Conservation (phyloP, 768 basidiomycete species). For the Leccinellum luteum region DNA sequence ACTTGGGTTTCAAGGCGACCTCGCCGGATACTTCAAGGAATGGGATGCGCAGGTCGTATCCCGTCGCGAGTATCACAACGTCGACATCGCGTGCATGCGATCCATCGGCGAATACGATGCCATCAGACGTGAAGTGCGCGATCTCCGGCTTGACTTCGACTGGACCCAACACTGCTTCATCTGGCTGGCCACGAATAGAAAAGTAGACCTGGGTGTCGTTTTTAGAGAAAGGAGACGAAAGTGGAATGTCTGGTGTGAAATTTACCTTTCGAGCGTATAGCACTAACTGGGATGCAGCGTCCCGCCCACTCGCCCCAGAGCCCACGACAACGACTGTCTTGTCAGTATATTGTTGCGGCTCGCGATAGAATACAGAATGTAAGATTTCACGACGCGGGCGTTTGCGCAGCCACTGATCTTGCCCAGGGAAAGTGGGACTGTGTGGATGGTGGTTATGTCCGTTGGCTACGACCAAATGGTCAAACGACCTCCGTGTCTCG, state of each 20-base stretch:
- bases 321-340: constrained; percentile 50
- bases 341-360: constrained; percentile 41
- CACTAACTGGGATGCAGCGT: constrained; percentile 43
- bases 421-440: constrained; percentile 44
- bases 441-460: constrained; percentile 56
- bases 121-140: constrained; percentile 43
- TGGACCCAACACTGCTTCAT: constrained; percentile 12
- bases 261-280: constrained; percentile 41
- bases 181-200: constrained; percentile 32
- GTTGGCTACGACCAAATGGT: constrained; percentile 56
- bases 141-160: constrained; percentile 43
- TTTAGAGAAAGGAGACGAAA: background rate
- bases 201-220: constrained; percentile 28
- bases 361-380: constrained; percentile 55
- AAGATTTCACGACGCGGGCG: constrained; percentile 37
- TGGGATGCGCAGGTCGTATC: constrained; percentile 52
- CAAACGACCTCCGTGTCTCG: constrained; percentile 32
- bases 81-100: constrained; percentile 40
- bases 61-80: constrained; percentile 50
- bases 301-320: constrained; percentile 45
- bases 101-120: constrained; percentile 48
- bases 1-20: constrained; percentile 16
- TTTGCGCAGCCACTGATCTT: constrained; percentile 46
- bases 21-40: constrained; percentile 39
- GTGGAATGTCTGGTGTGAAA: background rate